These are phyloP conservation scores for Russula sp. DNA, from an alignment of 768 basidiomycete species.

Conservation along the genomic window DNA sequence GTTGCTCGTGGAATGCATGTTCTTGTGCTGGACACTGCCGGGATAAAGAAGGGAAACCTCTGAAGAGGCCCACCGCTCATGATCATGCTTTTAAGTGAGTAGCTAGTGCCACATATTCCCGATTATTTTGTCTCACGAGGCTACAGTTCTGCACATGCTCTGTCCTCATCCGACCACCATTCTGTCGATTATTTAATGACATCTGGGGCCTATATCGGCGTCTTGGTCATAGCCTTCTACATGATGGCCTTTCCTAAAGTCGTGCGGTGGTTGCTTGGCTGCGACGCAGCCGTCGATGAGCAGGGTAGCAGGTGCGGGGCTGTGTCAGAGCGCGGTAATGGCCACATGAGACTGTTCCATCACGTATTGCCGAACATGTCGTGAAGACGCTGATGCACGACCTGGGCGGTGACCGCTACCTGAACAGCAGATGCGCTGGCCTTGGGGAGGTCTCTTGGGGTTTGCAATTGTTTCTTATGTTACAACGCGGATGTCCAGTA, in stretches of 20 bases:
- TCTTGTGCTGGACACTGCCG: too few species aligned
- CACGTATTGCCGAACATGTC: background rate
- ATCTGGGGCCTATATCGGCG: background rate
- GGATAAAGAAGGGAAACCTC: too few species aligned
- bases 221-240: background rate
- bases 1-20: too few species aligned
- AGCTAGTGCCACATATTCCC: background rate
- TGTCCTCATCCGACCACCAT: background rate
- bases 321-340: background rate
- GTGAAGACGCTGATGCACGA: background rate
- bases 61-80: background rate
- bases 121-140: background rate
- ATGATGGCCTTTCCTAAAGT: background rate
- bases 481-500: background rate
- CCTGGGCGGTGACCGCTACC: background rate
- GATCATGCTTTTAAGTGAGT: background rate
- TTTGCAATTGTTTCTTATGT: background rate
- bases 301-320: background rate
- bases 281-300: conserved; percentile 4
- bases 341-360: background rate
- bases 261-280: conserved; percentile 1
- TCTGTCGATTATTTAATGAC: background rate
- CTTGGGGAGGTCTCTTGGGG: background rate
- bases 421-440: background rate
- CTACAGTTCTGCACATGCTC: background rate